Percentiles rank a stretch among this genome's conserved stretches.
Evolutionary conservation across 192 early-diverging fungal species (phyloP).

Genomic region (Thamnidium elegans): DNA sequence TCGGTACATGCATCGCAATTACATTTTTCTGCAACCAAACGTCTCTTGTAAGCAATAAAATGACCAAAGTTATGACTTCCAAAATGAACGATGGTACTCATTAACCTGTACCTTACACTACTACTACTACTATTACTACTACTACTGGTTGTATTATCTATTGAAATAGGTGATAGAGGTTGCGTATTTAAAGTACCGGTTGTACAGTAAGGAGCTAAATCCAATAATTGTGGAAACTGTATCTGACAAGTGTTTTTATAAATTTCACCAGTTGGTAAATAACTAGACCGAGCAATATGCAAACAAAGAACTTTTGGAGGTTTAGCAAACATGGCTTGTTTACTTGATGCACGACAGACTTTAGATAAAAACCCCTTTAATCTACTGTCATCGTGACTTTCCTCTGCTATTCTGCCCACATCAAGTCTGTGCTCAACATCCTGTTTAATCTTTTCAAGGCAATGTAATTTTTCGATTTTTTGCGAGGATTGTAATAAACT

Average conservation of each 20-base stretch:
- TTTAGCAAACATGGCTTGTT: conserved; percentile 78
- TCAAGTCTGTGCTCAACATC: conserved; percentile 27
- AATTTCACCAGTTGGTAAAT: conserved; percentile 63
- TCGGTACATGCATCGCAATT: conserved; percentile 23
- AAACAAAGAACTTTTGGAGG: conserved; percentile 77
- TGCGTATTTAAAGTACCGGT: conserved; percentile 50
- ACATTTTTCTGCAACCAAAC: conserved; percentile 22
- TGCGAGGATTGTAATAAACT: conserved; percentile 8
- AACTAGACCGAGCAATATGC: conserved; percentile 81
- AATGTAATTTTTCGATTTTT: conserved; percentile 21
- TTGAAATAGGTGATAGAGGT: conserved; percentile 57
- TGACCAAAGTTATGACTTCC: conserved; percentile 76
- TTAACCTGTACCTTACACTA: conserved; percentile 48
- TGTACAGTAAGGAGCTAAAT: conserved; percentile 70
- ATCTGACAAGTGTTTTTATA: conserved; percentile 84
- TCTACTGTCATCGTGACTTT: conserved; percentile 8
- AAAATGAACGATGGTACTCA: conserved; percentile 67
- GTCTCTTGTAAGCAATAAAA: conserved; percentile 72
- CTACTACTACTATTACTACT: conserved; percentile 14
- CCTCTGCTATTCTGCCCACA: conserved; percentile 25
- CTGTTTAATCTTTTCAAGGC: conserved; percentile 15
- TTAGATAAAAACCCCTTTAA: conserved; percentile 1
- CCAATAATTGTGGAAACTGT: conserved; percentile 75
- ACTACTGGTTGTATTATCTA: not conserved
- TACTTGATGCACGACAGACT: conserved; percentile 49